Evolutionary conservation across 768 basidiomycete species (phyloP), one percentile per base, ranked within the genome.

Genomic region (Rhizopogon salebrosus): DNA sequence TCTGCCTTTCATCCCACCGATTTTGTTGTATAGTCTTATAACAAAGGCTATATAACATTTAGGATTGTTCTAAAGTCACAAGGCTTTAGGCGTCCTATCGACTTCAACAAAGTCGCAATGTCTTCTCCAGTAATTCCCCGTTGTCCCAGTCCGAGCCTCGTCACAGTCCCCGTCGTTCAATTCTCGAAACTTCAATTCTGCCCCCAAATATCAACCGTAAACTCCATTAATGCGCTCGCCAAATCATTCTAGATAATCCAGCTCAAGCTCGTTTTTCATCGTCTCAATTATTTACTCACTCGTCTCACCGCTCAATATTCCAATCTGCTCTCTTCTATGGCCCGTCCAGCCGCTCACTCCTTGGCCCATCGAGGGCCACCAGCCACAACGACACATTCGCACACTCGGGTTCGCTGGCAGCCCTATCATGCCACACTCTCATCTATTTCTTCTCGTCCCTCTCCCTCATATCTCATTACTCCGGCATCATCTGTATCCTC

Each of bases 311-410:
- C 69, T 68, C 65, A 65, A 56, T 41, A 26, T 23, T 57, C 40
- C 37, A 51, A 42, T 54, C 62, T 36, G 56, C 62, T 24, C 63
- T 79, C 51, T 68, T 41, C 51, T 13, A 70, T 69, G 69, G 69
- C 67, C 46, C 67, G 67, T 45, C 61, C 75, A 26, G 58, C 72
- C 36, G 64, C 72, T n/a, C 75, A 78, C 51, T 68, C 82, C 9
- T 70, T 88, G 52, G 79, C 87, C 73, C 86, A 87, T 65, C 73
- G 87, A 75, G 86, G 84, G 36, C 81, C 84, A 40, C 80, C 83
- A 56, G 71, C 72, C 16, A 63, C 66, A 20, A 78, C 82, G 1
- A 74, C 86, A 54, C 82, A 87, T 60, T 72, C 84, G 46, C 45
- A 46, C 45, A 34, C 45, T 46, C 74, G 85, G 66, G 74, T 83